phyloP scores from a whole-genome alignment of 495 filamentous ascomycete species.

The Collariella sp. region DNA sequence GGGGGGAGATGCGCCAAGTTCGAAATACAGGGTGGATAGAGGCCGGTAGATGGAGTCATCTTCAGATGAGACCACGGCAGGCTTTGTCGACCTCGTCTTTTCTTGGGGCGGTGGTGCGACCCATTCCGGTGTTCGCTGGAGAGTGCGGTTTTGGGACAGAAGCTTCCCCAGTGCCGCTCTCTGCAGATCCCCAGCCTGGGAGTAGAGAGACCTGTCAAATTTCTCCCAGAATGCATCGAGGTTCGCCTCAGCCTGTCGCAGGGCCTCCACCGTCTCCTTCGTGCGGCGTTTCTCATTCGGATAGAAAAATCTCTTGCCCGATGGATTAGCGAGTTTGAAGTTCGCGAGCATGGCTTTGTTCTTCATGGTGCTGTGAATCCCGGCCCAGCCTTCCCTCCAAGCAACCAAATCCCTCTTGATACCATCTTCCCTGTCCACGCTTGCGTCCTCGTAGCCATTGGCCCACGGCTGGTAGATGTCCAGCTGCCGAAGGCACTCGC shows the following conservation, averaged over 20 bases:
- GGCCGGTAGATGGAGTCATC: slow-evolving; percentile 10
- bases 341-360: neutral
- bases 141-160: slow-evolving; percentile 25
- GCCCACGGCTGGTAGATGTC: slow-evolving; percentile 43
- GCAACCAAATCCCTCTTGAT: slow-evolving; percentile 17
- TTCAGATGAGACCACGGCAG: neutral
- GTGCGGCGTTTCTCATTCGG: slow-evolving; percentile 42
- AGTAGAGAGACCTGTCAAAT: slow-evolving; percentile 5
- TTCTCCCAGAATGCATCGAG: slow-evolving; percentile 44
- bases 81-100: neutral
- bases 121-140: slow-evolving; percentile 46
- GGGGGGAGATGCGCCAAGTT: neutral
- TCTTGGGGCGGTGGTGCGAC: slow-evolving; percentile 27
- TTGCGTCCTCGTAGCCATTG: slow-evolving; percentile 24
- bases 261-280: slow-evolving; percentile 31
- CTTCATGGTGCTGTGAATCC: slow-evolving; percentile 13
- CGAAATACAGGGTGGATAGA: slow-evolving; percentile 14
- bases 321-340: slow-evolving; percentile 22
- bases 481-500: slow-evolving; percentile 35
- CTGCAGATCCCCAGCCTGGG: neutral
- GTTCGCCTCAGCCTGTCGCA: slow-evolving; percentile 34
- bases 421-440: slow-evolving; percentile 14
- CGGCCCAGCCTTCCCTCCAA: slow-evolving; percentile 5
- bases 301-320: slow-evolving; percentile 36
- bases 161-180: slow-evolving; percentile 18